Conservation (phyloP, 768 basidiomycete species). For the Nidularia pulvinata region DNA sequence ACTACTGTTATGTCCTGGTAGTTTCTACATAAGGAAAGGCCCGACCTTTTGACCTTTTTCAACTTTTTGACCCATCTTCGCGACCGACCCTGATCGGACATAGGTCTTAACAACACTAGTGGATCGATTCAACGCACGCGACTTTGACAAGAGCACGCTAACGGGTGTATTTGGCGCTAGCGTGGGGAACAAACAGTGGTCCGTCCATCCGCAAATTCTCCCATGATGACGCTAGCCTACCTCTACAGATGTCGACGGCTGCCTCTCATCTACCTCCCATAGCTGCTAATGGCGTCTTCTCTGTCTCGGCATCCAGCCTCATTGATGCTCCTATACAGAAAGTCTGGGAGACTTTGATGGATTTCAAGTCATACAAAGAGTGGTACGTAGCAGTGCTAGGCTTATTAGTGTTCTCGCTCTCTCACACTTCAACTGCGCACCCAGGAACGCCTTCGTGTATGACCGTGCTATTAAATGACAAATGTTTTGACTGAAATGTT, state of each 20-base stretch:
- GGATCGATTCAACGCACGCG: too few species aligned
- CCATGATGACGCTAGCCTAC: too few species aligned
- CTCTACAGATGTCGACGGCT: neutral
- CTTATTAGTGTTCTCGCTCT: neutral
- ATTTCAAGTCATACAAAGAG: slow-evolving; percentile 60
- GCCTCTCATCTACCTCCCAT: slow-evolving; percentile 28
- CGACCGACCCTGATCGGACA: too few species aligned
- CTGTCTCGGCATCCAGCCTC: slow-evolving; percentile 37
- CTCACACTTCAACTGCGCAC: neutral
- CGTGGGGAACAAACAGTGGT: too few species aligned
- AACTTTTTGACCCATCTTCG: too few species aligned
- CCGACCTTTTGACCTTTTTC: too few species aligned
- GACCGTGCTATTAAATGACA: slow-evolving; percentile 1
- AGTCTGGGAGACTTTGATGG: slow-evolving; percentile 62
- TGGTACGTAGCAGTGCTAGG: slow-evolving; percentile 38
- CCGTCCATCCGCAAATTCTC: too few species aligned
- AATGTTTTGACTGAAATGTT: neutral
- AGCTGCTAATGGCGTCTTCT: slow-evolving; percentile 41
- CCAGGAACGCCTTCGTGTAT: slow-evolving; percentile 71
- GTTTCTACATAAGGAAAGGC: too few species aligned
- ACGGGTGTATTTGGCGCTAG: too few species aligned
- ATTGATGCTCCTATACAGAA: slow-evolving; percentile 64
- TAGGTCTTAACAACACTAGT: too few species aligned
- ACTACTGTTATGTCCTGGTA: too few species aligned
- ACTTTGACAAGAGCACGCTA: too few species aligned